Percentiles rank a stretch among this genome's conserved stretches.
Evolutionary conservation across 2,329 filamentous ascomycete genomes (phyloP).

Genomic region (Metarhizium album): DNA sequence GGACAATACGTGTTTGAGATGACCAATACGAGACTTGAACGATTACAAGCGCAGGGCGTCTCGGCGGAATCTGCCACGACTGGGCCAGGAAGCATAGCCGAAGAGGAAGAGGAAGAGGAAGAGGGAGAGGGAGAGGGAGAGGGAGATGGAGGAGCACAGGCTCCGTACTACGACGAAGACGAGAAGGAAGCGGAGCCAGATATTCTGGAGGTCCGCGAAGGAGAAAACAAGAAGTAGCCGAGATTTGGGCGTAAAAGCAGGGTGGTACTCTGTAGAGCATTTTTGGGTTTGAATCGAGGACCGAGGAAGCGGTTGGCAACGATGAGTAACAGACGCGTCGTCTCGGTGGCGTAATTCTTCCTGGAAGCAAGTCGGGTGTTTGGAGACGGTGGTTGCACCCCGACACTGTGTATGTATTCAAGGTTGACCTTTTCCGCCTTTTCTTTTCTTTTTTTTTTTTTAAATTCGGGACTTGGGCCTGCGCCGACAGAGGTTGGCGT

Average conservation of each 20-base stretch:
- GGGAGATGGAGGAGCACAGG: constrained; percentile 20
- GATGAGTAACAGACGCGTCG: no score
- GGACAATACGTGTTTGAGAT: constrained; percentile 97
- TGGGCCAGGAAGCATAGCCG: constrained; percentile 15
- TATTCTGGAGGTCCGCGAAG: constrained; percentile 25
- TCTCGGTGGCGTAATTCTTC: no score
- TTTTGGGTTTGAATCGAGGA: no score
- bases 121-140: constrained; percentile 19
- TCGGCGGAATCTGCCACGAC: constrained; percentile 11
- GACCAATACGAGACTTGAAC: constrained; percentile 54
- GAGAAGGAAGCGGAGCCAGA: constrained; percentile 22
- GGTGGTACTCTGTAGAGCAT: not conserved
- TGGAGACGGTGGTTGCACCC: no score
- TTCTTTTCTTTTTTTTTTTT: no score
- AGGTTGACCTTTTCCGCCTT: no score
- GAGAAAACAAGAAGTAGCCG: constrained; percentile 1
- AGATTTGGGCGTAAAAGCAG: not conserved
- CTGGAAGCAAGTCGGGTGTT: no score
- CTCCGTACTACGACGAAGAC: constrained; percentile 19
- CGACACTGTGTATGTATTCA: no score
- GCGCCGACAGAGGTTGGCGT: no score
- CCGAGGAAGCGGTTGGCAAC: no score
- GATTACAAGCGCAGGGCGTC: constrained; percentile 34
- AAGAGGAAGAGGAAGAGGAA: constrained; percentile 18
- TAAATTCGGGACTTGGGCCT: no score